These are phyloP conservation scores for Mucor ambiguus DNA, from an alignment of 371 early-diverging fungal species.

Conservation along the genomic window DNA sequence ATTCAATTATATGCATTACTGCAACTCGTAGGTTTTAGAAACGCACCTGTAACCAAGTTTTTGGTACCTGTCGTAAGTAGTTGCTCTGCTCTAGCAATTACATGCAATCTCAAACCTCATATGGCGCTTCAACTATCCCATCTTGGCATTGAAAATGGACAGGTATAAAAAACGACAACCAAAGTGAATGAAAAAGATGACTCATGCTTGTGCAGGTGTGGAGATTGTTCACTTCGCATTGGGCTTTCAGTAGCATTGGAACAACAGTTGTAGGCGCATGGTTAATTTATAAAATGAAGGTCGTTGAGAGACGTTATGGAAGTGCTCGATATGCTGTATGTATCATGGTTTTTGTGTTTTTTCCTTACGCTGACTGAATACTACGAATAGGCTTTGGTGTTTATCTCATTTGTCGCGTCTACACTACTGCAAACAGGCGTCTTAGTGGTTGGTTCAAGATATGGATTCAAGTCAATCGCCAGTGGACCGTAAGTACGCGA, in stretches of 20 bases:
- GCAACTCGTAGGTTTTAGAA: constrained; percentile 53
- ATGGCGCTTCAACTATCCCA: constrained; percentile 48
- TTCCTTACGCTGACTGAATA: not conserved
- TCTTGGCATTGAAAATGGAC: constrained; percentile 37
- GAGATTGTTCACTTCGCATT: constrained; percentile 57
- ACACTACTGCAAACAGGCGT: constrained; percentile 53
- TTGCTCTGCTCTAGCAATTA: constrained; percentile 54
- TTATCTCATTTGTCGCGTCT: constrained; percentile 52
- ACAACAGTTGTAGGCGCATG: constrained; percentile 67
- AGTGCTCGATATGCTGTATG: constrained; percentile 63
- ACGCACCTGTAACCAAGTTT: constrained; percentile 71
- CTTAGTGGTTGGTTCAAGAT: constrained; percentile 27
- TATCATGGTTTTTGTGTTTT: not conserved
- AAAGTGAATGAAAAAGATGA: not conserved
- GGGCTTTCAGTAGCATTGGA: constrained; percentile 57
- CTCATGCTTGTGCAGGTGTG: constrained; percentile 41
- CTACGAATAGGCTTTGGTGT: constrained; percentile 47
- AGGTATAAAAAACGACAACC: constrained; percentile 34
- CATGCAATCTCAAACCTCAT: constrained; percentile 48
- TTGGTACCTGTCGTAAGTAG: constrained; percentile 60
- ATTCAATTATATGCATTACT: not conserved
- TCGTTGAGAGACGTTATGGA: constrained; percentile 72
- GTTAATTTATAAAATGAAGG: constrained; percentile 62
- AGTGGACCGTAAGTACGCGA: constrained; percentile 25
- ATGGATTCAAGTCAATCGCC: constrained; percentile 21